Conservation (phyloP, 2,329 filamentous ascomycete genomes). For the Ilyonectria mors-panacis region DNA sequence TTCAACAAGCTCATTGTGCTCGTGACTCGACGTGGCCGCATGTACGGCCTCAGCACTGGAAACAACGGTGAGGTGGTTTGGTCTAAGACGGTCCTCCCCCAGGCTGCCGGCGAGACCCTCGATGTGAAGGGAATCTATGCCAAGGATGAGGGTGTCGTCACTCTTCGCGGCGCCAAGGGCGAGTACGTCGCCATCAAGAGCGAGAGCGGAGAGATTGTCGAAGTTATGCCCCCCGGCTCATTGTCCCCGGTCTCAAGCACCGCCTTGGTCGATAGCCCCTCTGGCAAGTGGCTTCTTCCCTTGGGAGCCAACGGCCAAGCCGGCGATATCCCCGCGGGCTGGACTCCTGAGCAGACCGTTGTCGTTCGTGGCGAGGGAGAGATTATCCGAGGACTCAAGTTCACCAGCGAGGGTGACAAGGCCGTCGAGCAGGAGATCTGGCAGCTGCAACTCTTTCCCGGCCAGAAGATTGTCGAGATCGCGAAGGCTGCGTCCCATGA, state of each 20-base stretch:
- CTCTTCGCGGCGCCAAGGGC: conserved; percentile 72
- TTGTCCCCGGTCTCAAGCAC: conserved; percentile 55
- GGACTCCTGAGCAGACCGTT: conserved; percentile 67
- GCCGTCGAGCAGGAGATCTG: conserved; percentile 71
- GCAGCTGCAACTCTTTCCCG: conserved; percentile 78
- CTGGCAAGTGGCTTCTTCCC: conserved; percentile 68
- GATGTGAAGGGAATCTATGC: conserved; percentile 78
- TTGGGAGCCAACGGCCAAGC: conserved; percentile 66
- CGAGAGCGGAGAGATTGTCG: conserved; percentile 66
- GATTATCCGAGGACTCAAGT: conserved; percentile 69
- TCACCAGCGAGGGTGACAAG: conserved; percentile 59
- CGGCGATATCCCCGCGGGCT: conserved; percentile 60
- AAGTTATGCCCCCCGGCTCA: conserved; percentile 57
- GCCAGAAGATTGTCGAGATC: conserved; percentile 78
- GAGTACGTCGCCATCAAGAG: conserved; percentile 72
- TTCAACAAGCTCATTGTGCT: conserved; percentile 89
- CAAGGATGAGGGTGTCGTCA: conserved; percentile 71
- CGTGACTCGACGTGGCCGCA: conserved; percentile 82
- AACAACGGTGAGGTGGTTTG: conserved; percentile 82
- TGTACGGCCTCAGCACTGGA: conserved; percentile 85
- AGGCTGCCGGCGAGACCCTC: conserved; percentile 70
- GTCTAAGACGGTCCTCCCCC: conserved; percentile 76
- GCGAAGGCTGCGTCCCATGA: conserved; percentile 82
- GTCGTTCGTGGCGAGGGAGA: conserved; percentile 66
- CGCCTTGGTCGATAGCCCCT: conserved; percentile 66